Evolutionary conservation across 768 basidiomycete genomes (phyloP).

Genomic region (Leccinum barrowsii): DNA sequence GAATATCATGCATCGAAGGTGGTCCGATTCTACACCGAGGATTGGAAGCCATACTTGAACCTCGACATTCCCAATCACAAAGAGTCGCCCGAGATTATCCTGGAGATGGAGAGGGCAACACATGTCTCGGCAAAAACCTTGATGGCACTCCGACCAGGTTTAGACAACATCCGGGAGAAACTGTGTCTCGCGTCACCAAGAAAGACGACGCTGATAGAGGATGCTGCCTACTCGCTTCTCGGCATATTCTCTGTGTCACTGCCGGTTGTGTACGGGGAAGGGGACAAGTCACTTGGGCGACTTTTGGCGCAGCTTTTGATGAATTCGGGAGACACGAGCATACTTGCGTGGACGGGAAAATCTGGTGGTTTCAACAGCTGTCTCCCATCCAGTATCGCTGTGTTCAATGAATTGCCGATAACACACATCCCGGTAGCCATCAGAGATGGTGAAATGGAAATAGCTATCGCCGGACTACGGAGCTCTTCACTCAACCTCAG

Average conservation of each 20-base stretch:
- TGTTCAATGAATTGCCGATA: not conserved
- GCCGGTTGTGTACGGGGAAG: not conserved
- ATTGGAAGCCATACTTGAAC: not conserved
- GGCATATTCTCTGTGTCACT: not conserved
- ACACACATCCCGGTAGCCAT: not conserved
- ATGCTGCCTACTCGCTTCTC: not conserved
- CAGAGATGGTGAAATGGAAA: not conserved
- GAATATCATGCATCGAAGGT: not conserved
- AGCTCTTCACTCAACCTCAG: not conserved
- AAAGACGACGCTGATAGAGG: not conserved
- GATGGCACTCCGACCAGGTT: not conserved
- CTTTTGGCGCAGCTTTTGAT: not conserved
- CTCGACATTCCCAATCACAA: not conserved
- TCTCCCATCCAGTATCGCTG: not conserved
- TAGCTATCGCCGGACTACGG: not conserved
- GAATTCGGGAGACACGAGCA: not conserved
- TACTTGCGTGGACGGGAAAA: not conserved
- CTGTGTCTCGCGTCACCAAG: not conserved
- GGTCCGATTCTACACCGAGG: not conserved
- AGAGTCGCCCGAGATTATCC: not conserved
- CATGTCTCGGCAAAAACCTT: not conserved
- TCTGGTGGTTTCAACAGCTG: not conserved
- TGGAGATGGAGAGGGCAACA: not conserved
- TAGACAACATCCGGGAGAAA: not conserved
- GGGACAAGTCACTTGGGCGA: not conserved